Conservation (phyloP, 1,284 basidiomycete species). For the Chiua sp. region DNA sequence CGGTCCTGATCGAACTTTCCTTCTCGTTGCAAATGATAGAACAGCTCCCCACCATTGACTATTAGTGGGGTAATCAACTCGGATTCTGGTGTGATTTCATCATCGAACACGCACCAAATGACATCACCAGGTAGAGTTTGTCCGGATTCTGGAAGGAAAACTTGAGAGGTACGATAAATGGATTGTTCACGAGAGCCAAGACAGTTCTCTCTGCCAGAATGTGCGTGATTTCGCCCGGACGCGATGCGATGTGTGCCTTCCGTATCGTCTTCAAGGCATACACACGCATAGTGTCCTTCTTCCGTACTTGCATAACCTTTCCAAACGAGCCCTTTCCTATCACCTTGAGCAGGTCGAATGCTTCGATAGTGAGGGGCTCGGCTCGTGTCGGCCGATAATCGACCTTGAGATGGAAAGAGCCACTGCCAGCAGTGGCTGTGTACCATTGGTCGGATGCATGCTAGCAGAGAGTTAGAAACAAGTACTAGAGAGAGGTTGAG, state of each 20-base stretch:
- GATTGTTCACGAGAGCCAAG: slow-evolving; percentile 96
- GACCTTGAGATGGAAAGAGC: slow-evolving; percentile 96
- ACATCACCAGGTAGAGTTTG: slow-evolving; percentile 97
- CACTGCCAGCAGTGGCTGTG: slow-evolving; percentile 80
- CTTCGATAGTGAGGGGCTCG: slow-evolving; percentile 90
- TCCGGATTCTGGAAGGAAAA: slow-evolving; percentile 99
- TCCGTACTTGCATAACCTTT: slow-evolving; percentile 98
- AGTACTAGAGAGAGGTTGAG: slow-evolving; percentile 3
- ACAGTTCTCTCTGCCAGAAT: slow-evolving; percentile 98
- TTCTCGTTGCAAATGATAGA: slow-evolving; percentile 97
- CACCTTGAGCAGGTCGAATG: slow-evolving; percentile 97
- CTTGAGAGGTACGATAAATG: slow-evolving; percentile 99
- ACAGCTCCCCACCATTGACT: slow-evolving; percentile 98
- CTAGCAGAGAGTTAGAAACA: slow-evolving; percentile 40
- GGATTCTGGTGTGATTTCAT: neutral
- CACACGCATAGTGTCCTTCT: slow-evolving; percentile 97
- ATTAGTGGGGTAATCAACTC: slow-evolving; percentile 8
- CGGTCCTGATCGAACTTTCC: slow-evolving; percentile 96
- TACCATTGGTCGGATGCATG: slow-evolving; percentile 90
- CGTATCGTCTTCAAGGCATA: slow-evolving; percentile 99
- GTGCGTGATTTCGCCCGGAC: slow-evolving; percentile 97
- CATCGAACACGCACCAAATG: slow-evolving; percentile 67
- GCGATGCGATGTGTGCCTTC: slow-evolving; percentile 97
- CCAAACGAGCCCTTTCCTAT: slow-evolving; percentile 99
- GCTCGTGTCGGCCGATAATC: slow-evolving; percentile 89